phyloP scores from a whole-genome alignment of 2,329 filamentous ascomycete species.

The Metarhizium sp. region DNA sequence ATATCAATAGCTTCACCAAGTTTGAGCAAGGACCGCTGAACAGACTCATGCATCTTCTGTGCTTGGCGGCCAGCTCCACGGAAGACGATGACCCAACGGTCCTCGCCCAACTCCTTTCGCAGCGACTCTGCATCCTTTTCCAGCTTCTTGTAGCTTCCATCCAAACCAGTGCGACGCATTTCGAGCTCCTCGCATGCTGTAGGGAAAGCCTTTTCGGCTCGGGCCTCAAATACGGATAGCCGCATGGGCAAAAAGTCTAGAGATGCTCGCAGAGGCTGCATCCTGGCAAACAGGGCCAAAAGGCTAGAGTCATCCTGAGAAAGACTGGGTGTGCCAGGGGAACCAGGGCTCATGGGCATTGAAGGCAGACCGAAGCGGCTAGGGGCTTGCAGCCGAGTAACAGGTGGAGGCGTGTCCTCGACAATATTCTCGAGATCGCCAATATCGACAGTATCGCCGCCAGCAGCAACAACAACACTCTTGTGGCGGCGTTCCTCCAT shows the following conservation, averaged over 20 bases:
- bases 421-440: slow-evolving; percentile 88
- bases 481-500: slow-evolving; percentile 95
- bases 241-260: slow-evolving; percentile 95
- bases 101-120: slow-evolving; percentile 83
- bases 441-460: slow-evolving; percentile 65
- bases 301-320: slow-evolving; percentile 79
- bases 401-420: slow-evolving; percentile 64
- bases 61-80: slow-evolving; percentile 85
- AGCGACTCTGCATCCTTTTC: slow-evolving; percentile 85
- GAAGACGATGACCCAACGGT: slow-evolving; percentile 94
- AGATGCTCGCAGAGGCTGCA: slow-evolving; percentile 88
- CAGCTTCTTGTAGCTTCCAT: slow-evolving; percentile 79
- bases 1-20: slow-evolving; percentile 71
- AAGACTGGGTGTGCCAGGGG: slow-evolving; percentile 44
- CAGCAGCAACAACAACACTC: slow-evolving; percentile 53
- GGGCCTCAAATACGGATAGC: slow-evolving; percentile 72
- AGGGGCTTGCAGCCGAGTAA: slow-evolving; percentile 42
- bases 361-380: slow-evolving; percentile 61
- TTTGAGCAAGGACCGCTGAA: slow-evolving; percentile 77
- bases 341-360: slow-evolving; percentile 53
- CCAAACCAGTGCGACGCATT: slow-evolving; percentile 62
- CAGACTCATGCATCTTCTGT: slow-evolving; percentile 93
- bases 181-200: slow-evolving; percentile 86
- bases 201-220: slow-evolving; percentile 72
- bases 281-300: slow-evolving; percentile 82